A percentile compares a stretch with the other conserved stretches of the same genome.
These are phyloP conservation scores for Rhinocladiella similis DNA, from an alignment of 2,329 filamentous ascomycete species.

Conservation along the genomic window DNA sequence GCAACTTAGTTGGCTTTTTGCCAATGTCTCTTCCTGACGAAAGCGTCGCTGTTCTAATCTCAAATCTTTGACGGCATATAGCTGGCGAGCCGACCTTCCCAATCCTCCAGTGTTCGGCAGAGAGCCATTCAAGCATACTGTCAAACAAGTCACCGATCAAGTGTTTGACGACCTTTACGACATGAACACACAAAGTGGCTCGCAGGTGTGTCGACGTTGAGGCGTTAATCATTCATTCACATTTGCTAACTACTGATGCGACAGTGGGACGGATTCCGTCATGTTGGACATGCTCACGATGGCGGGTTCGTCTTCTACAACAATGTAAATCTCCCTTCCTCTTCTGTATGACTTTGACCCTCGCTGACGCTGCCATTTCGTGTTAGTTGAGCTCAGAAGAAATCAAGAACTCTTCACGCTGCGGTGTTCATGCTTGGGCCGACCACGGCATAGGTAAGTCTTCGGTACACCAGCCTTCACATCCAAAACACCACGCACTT, in stretches of 20 bases:
- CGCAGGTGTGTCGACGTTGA: constrained; percentile 24
- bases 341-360: neutral
- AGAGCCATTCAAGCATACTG: constrained; percentile 54
- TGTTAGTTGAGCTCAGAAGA: neutral
- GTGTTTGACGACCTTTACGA: constrained; percentile 44
- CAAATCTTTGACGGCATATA: neutral
- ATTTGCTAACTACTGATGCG: neutral
- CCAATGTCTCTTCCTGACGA: neutral
- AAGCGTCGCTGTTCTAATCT: too few species aligned
- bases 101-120: constrained; percentile 53
- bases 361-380: neutral
- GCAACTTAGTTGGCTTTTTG: too few species aligned
- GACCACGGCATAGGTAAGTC: constrained; percentile 6
- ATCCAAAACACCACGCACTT: too few species aligned
- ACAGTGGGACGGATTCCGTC: constrained; percentile 51
- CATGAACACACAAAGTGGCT: constrained; percentile 49
- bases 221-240: neutral
- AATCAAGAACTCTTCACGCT: neutral
- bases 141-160: constrained; percentile 43
- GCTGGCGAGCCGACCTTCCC: constrained; percentile 52
- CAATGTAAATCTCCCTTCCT: neutral
- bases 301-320: constrained; percentile 8
- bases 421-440: constrained; percentile 2
- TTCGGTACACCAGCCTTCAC: neutral
- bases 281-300: constrained; percentile 31